Evolutionary conservation across 2,329 filamentous ascomycete genomes (phyloP).

Genomic region (Anisogramma anomala): DNA sequence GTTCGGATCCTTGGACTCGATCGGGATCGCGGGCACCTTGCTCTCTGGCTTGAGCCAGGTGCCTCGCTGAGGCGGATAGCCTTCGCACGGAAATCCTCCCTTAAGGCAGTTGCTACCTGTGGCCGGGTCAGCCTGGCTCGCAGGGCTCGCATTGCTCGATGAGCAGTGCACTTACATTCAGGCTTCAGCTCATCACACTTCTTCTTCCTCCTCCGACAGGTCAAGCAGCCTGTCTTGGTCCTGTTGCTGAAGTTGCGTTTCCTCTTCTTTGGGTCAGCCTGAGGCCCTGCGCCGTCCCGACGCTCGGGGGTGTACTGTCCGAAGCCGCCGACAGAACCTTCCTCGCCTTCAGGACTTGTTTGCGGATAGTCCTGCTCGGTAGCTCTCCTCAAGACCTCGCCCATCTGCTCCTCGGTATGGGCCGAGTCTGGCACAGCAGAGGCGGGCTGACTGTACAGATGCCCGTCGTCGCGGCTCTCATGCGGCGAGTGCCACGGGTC

Average conservation of each 20-base stretch:
- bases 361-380: constrained; percentile 39
- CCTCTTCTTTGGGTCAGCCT: constrained; percentile 55
- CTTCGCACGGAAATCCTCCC: constrained; percentile 82
- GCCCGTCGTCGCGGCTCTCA: constrained; percentile 34
- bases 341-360: constrained; percentile 44
- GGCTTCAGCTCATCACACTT: constrained; percentile 95
- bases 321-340: constrained; percentile 27
- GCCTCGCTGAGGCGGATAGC: constrained; percentile 72
- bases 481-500: constrained; percentile 39
- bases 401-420: constrained; percentile 39
- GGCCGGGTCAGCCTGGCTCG: constrained; percentile 1
- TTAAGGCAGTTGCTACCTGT: constrained; percentile 79
- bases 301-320: constrained; percentile 36
- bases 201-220: constrained; percentile 86
- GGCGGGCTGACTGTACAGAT: constrained; percentile 34
- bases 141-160: background rate
- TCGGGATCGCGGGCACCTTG: constrained; percentile 56
- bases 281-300: constrained; percentile 37
- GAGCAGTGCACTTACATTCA: constrained; percentile 54
- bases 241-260: constrained; percentile 85
- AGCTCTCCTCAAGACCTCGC: constrained; percentile 33
- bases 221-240: constrained; percentile 92
- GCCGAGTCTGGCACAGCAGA: constrained; percentile 33
- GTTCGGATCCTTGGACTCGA: constrained; percentile 71
- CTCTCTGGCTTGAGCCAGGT: constrained; percentile 68